phyloP scores from a whole-genome alignment of 2,329 filamentous ascomycete genomes.

The Colletotrichum sp. region DNA sequence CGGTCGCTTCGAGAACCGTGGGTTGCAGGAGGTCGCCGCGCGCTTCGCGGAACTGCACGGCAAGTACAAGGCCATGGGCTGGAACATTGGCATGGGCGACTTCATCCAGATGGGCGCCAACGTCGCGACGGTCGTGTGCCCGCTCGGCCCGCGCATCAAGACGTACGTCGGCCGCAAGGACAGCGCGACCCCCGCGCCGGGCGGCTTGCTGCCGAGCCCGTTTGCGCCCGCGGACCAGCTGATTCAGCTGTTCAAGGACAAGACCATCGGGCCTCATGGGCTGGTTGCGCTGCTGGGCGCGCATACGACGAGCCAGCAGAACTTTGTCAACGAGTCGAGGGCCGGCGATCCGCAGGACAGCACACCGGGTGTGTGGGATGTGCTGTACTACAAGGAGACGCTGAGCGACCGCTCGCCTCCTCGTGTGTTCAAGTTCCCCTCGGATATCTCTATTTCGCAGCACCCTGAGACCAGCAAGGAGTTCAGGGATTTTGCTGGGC shows the following conservation, averaged over 20 bases:
- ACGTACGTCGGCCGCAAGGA: conserved; percentile 59
- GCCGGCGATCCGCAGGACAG: conserved; percentile 54
- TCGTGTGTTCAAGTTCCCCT: conserved; percentile 45
- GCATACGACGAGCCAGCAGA: conserved; percentile 57
- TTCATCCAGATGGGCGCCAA: conserved; percentile 59
- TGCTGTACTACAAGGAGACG: conserved; percentile 53
- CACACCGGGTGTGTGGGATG: conserved; percentile 59
- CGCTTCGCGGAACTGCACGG: conserved; percentile 43
- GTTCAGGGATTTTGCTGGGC: conserved; percentile 41
- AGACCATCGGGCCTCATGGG: conserved; percentile 57
- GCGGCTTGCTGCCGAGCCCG: conserved; percentile 47
- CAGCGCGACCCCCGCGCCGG: conserved; percentile 39
- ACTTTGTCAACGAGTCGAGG: conserved; percentile 43
- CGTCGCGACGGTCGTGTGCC: conserved; percentile 53
- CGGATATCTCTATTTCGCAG: conserved; percentile 44
- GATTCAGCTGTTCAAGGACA: conserved; percentile 54
- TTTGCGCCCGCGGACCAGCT: conserved; percentile 48
- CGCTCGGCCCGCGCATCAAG: conserved; percentile 50
- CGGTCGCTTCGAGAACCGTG: conserved; percentile 47
- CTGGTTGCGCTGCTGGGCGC: conserved; percentile 61
- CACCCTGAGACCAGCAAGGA: conserved; percentile 39
- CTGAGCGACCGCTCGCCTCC: conserved; percentile 30
- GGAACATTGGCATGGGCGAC: conserved; percentile 55
- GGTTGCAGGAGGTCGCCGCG: conserved; percentile 48
- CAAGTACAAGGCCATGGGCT: conserved; percentile 37